Evolutionary conservation across 2,329 filamentous ascomycete genomes (phyloP).

Genomic region (Tricladium varicosporioides): DNA sequence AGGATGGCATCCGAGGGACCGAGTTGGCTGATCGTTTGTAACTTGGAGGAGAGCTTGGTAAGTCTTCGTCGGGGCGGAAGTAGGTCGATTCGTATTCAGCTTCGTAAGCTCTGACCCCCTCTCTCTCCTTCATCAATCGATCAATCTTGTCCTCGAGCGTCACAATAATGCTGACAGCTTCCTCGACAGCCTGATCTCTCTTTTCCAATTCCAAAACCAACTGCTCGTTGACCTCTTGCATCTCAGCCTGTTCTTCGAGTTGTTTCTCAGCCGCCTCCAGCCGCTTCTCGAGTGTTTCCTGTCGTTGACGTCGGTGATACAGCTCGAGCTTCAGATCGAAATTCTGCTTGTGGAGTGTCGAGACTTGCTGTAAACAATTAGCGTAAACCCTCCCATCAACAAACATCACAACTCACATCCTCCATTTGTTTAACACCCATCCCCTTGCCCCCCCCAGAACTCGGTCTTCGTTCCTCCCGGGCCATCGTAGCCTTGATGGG

Average conservation of each 20-base stretch:
- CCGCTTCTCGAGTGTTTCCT: constrained; percentile 56
- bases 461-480: constrained; percentile 30
- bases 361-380: constrained; percentile 51
- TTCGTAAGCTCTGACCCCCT: constrained; percentile 52
- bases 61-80: constrained; percentile 18
- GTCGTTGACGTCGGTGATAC: constrained; percentile 65
- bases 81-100: constrained; percentile 28
- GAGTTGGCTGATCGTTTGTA: constrained; percentile 11
- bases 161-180: constrained; percentile 69
- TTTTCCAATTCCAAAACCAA: constrained; percentile 62
- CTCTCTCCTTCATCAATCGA: constrained; percentile 50
- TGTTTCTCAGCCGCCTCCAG: constrained; percentile 50
- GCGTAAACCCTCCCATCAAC: constrained; percentile 2
- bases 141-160: constrained; percentile 59
- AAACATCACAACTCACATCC: constrained; percentile 44
- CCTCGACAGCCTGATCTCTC: constrained; percentile 67
- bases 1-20: constrained; percentile 61
- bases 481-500: constrained; percentile 23
- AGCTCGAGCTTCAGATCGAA: constrained; percentile 75
- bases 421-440: constrained; percentile 69
- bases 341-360: constrained; percentile 70
- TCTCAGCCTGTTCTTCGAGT: constrained; percentile 43
- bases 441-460: constrained; percentile 41
- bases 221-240: constrained; percentile 56
- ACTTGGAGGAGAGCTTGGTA: constrained; percentile 27